These are phyloP conservation scores for Alternaria postmessia DNA, from an alignment of 2,329 filamentous ascomycete genomes.

Conservation along the genomic window DNA sequence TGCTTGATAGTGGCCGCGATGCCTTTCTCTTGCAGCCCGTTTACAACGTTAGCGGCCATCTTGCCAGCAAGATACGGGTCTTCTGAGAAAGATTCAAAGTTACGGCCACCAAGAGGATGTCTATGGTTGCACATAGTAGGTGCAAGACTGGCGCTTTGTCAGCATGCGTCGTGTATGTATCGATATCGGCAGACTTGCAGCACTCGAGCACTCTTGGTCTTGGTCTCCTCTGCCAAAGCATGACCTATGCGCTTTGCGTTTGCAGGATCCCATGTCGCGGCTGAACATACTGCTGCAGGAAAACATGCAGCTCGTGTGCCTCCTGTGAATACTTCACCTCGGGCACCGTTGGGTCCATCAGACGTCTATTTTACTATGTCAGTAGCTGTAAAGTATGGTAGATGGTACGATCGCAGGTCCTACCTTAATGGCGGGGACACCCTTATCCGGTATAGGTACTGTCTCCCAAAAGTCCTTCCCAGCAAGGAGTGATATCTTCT, in stretches of 20 bases:
- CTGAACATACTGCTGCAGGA: slow-evolving; percentile 73
- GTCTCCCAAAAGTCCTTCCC: slow-evolving; percentile 74
- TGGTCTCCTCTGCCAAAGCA: slow-evolving; percentile 74
- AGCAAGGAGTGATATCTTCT: slow-evolving; percentile 47
- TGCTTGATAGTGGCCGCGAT: slow-evolving; percentile 79
- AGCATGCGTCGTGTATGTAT: not conserved
- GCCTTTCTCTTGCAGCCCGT: slow-evolving; percentile 69
- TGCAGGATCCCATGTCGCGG: slow-evolving; percentile 76
- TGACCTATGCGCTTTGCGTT: slow-evolving; percentile 64
- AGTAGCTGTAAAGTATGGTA: not conserved
- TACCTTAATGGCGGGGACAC: slow-evolving; percentile 65
- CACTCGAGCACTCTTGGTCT: slow-evolving; percentile 75
- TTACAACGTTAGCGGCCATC: slow-evolving; percentile 67
- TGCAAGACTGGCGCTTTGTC: slow-evolving; percentile 59
- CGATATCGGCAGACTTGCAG: slow-evolving; percentile 52
- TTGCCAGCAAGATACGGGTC: slow-evolving; percentile 74
- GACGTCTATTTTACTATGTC: slow-evolving; percentile 56
- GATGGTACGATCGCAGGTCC: not conserved
- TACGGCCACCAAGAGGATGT: slow-evolving; percentile 79
- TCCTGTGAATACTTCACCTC: slow-evolving; percentile 70
- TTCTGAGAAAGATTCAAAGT: slow-evolving; percentile 79
- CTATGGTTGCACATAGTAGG: slow-evolving; percentile 83
- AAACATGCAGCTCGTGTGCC: slow-evolving; percentile 73
- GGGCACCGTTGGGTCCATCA: slow-evolving; percentile 74
- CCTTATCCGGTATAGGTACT: slow-evolving; percentile 64